Percentiles rank a stretch among this genome's conserved stretches.
Evolutionary conservation across 2,329 filamentous ascomycete species (phyloP).

Genomic region (Canariomyces notabilis): DNA sequence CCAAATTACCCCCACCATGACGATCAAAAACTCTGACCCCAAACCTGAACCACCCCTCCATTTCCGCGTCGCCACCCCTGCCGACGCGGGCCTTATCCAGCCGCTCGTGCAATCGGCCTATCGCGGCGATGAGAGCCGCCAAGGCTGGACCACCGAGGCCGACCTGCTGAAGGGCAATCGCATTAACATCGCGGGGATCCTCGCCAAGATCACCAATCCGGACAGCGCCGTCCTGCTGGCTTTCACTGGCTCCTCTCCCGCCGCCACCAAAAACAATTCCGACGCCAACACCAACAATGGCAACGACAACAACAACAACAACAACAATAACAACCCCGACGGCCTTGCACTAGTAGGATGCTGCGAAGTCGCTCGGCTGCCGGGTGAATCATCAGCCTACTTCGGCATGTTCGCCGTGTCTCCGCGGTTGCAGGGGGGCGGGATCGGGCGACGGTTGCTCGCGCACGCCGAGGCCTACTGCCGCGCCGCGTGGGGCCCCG

Average conservation of each 20-base stretch:
- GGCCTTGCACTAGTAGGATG: conserved; percentile 38
- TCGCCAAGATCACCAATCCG: conserved; percentile 37
- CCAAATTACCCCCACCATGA: too few species aligned
- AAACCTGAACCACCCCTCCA: too few species aligned
- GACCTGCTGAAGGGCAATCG: conserved; percentile 40
- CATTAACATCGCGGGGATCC: conserved; percentile 31
- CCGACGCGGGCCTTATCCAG: conserved; percentile 25
- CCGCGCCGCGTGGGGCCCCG: conserved; percentile 29
- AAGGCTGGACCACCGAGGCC: conserved; percentile 45
- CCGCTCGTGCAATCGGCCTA: conserved; percentile 41
- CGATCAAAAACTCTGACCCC: too few species aligned
- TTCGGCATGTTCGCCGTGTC: conserved; percentile 47
- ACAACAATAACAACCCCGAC: too few species aligned
- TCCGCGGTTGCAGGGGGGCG: conserved; percentile 37
- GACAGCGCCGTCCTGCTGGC: conserved; percentile 35
- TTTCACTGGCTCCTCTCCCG: neutral
- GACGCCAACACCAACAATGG: conserved; percentile 12
- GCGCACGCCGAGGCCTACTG: conserved; percentile 37
- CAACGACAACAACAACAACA: too few species aligned
- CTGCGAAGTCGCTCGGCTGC: conserved; percentile 37
- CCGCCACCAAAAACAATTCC: conserved; percentile 21
- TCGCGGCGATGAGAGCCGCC: conserved; percentile 36
- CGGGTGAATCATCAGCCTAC: conserved; percentile 30
- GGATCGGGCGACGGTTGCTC: conserved; percentile 40
- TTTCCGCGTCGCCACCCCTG: conserved; percentile 13